These are phyloP conservation scores for Neoarthrinium moseri DNA, from an alignment of 2,329 filamentous ascomycete genomes.

Conservation along the genomic window DNA sequence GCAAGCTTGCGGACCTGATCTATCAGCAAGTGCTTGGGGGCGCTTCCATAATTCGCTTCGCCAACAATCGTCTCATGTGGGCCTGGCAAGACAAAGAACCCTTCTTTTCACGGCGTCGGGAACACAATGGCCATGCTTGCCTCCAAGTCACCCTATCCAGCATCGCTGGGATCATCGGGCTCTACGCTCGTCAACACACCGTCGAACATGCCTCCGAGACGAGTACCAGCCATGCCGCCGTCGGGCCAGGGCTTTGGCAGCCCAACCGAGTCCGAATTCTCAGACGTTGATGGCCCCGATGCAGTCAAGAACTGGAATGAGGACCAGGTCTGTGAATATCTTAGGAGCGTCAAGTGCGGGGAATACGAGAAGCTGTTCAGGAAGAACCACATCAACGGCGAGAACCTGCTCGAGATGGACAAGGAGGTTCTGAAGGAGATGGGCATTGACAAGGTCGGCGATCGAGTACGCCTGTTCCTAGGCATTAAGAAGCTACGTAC, in stretches of 20 bases:
- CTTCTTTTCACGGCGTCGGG: constrained; percentile 3
- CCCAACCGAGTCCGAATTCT: constrained; percentile 91
- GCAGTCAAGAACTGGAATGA: constrained; percentile 87
- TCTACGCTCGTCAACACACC: constrained; percentile 43
- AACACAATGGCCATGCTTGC: constrained; percentile 73
- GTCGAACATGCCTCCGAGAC: constrained; percentile 51
- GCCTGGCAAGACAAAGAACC: constrained; percentile 13
- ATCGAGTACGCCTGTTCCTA: constrained; percentile 86
- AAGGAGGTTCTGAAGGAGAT: constrained; percentile 96
- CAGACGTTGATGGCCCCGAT: constrained; percentile 74
- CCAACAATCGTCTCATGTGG: constrained; percentile 15
- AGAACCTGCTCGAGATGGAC: constrained; percentile 95
- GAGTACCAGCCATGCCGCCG: constrained; percentile 47
- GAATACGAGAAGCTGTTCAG: constrained; percentile 91
- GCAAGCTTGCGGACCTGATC: too few relatives aligned
- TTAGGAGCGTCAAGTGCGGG: constrained; percentile 85
- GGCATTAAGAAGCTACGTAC: constrained; percentile 81
- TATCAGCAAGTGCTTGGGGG: too few relatives aligned
- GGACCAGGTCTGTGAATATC: constrained; percentile 85
- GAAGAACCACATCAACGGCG: constrained; percentile 94
- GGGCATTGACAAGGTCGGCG: constrained; percentile 96
- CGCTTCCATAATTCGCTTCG: too few relatives aligned
- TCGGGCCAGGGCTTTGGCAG: constrained; percentile 66
- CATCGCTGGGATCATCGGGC: constrained; percentile 48
- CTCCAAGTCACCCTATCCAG: constrained; percentile 69